A percentile compares a stretch with the other conserved stretches of the same genome.
Conservation (phyloP, 441 rosid genomes). For the Hura crepitans region DNA sequence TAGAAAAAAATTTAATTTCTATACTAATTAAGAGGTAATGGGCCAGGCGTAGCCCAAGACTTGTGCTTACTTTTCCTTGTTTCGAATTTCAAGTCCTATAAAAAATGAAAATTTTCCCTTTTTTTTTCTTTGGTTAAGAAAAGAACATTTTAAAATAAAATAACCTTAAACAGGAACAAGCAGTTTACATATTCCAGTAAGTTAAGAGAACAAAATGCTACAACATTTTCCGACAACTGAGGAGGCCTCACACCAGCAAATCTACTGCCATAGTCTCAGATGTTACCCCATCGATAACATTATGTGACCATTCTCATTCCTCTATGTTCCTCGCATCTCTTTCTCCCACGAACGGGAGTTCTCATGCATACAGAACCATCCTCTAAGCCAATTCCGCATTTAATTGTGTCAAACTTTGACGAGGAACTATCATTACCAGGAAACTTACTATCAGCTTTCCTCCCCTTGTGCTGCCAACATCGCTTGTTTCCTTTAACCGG, state of each 20-base stretch:
- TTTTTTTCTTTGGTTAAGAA: no score
- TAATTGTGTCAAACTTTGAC: not conserved
- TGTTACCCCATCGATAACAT: not conserved
- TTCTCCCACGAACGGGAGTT: constrained; percentile 28
- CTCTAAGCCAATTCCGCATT: constrained; percentile 36
- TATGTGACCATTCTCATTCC: constrained; percentile 26
- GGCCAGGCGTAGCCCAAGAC: no score
- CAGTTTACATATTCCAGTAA: no score
- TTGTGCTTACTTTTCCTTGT: no score
- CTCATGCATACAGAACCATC: constrained; percentile 33
- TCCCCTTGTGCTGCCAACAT: constrained; percentile 37
- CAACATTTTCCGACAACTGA: not conserved
- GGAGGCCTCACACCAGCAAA: not conserved
- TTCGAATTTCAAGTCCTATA: no score
- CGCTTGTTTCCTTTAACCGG: constrained; percentile 23
- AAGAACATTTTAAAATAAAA: no score
- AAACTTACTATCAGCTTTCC: constrained; percentile 8
- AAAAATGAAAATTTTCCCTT: no score
- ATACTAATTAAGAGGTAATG: no score
- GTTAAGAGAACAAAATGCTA: not conserved
- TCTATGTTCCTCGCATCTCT: constrained; percentile 35
- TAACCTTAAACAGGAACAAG: no score
- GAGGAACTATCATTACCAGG: not conserved
- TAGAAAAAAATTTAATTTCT: no score
- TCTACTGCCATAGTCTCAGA: not conserved